These are phyloP conservation scores for Aspergillus sp. DNA, from an alignment of 2,329 filamentous ascomycete genomes.

Conservation along the genomic window DNA sequence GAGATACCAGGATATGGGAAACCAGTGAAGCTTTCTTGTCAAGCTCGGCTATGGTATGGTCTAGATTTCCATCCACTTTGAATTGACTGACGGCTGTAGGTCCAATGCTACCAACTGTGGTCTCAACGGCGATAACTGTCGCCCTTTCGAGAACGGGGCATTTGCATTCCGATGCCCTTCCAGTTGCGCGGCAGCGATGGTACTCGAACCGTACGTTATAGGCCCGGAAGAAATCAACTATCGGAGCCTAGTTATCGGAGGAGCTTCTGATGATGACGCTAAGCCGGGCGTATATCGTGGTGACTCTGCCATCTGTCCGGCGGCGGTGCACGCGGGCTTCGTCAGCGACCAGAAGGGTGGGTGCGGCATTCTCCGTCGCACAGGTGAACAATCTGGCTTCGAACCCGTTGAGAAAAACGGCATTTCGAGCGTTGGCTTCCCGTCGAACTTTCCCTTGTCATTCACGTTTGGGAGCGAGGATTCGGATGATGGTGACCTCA, in stretches of 20 bases:
- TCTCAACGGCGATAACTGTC: conserved; percentile 56
- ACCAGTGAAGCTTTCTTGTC: conserved; percentile 37
- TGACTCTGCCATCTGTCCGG: conserved; percentile 61
- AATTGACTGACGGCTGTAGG: conserved; percentile 21
- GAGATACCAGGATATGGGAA: conserved; percentile 34
- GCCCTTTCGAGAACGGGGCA: conserved; percentile 54
- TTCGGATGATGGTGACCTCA: conserved; percentile 4
- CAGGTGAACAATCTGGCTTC: conserved; percentile 52
- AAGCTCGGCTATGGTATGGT: conserved; percentile 34
- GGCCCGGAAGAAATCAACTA: conserved; percentile 57
- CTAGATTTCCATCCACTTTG: neutral
- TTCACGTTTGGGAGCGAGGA: conserved; percentile 52
- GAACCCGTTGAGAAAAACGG: conserved; percentile 47
- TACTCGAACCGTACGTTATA: conserved; percentile 58
- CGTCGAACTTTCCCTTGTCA: conserved; percentile 58
- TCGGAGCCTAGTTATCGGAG: conserved; percentile 55
- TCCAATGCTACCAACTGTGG: conserved; percentile 49
- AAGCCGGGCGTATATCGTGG: conserved; percentile 54
- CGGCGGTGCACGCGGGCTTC: conserved; percentile 60
- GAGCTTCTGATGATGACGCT: conserved; percentile 42
- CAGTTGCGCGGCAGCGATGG: conserved; percentile 52
- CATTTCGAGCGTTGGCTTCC: conserved; percentile 54
- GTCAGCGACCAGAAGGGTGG: conserved; percentile 55
- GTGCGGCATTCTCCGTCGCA: conserved; percentile 55
- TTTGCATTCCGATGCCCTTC: conserved; percentile 61